Evolutionary conservation across 331 rosid species (phyloP).

Genomic region (Pyracantha coccinea): DNA sequence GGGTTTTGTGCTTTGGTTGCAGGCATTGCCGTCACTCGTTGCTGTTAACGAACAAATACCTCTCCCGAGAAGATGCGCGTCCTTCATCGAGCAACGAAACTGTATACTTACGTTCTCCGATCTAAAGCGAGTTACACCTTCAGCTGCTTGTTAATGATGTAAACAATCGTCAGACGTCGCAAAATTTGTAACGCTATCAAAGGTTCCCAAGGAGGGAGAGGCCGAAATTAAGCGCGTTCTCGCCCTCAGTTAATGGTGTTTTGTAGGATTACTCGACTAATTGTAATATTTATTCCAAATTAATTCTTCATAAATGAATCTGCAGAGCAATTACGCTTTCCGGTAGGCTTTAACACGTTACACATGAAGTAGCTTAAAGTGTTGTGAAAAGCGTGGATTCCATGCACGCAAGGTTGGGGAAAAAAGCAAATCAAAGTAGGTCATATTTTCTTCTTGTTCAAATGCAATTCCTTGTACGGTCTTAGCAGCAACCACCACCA

Average conservation of each 20-base stretch:
- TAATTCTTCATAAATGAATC: not conserved
- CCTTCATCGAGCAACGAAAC: not conserved
- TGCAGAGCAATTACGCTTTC: too few relatives aligned
- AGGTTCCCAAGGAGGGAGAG: not conserved
- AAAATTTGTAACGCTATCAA: not conserved
- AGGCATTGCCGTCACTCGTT: not conserved
- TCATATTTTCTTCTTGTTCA: too few relatives aligned
- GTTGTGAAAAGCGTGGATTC: too few relatives aligned
- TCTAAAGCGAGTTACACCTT: not conserved
- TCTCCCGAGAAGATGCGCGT: not conserved
- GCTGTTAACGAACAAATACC: not conserved
- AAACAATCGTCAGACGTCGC: not conserved
- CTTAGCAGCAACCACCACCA: too few relatives aligned
- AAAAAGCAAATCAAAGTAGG: too few relatives aligned
- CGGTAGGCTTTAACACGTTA: too few relatives aligned
- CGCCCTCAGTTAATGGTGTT: not conserved
- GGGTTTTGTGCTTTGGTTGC: conserved; percentile 8
- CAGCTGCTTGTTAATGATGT: not conserved
- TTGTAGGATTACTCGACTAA: not conserved
- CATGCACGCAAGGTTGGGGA: too few relatives aligned
- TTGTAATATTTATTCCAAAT: conserved; percentile 13
- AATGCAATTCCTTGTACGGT: too few relatives aligned
- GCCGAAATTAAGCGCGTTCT: not conserved
- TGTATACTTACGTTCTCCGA: not conserved
- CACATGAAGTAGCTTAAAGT: not conserved